Evolutionary conservation across 108 stramenopile species (phyloP), one percentile per base, ranked within the genome.

Genomic region (Aureococcus anophagefferens): DNA sequence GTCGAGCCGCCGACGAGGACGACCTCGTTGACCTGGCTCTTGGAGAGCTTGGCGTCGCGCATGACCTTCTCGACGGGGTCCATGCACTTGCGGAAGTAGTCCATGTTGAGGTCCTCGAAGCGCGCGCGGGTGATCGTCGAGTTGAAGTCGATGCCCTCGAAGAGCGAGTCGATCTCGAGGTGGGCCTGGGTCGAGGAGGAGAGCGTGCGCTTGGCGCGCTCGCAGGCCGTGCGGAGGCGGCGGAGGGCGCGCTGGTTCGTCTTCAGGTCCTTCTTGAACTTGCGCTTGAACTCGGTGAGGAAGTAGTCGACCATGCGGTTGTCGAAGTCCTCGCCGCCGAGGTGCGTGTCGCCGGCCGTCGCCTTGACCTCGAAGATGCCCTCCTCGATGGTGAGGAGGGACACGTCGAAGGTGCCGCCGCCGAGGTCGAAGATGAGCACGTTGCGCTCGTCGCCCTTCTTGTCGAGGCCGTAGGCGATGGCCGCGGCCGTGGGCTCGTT

Each of bases 291-390:
- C 80, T 95, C 94, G 83, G 91, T 88, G 66, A 94, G 86, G 91
- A 93, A 95, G 79, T 91, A 90, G 77, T 93, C 92, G 33, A 91
- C 86, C 51, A 87, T 63, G 36, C 94, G 86, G 91, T 97, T 97
- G 81, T 99, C 98, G 77, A 99, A 97, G 86, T 99, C 98, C 79
- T 99, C 98, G 73, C 98, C 98, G 70, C 98, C 98, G 75, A 99
- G 82, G 86, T 99, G 98, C 64, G 96, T 97, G 80, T 99, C 96
- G 67, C 98, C 98, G 64, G 95, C 95, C 66, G 96, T 97, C 75
- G 98, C 98, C 94, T 99, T 99, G 82, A 99, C 98, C 78, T 99
- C 96, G 83, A 97, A 99, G 91, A 99, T 99, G 76, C 96, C 96
- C 85, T 97, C 96, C 84, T 99, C 98, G 79, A 99, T 97, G 76